These are phyloP conservation scores for Solanum chmielewskii DNA, from an alignment of 257 asterid species.

Conservation along the genomic window DNA sequence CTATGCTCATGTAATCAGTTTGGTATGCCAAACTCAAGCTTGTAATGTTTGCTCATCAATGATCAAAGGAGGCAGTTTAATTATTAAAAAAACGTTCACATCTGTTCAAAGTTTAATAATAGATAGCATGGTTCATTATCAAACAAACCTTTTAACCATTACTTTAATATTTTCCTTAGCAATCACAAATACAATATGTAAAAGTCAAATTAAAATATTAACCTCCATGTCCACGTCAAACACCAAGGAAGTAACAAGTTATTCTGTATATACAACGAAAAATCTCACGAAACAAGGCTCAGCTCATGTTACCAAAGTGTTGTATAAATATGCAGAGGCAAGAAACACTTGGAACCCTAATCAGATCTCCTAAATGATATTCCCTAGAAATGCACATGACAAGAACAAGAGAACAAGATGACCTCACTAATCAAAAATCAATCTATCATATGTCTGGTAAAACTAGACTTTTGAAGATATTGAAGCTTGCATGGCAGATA, in stretches of 20 bases:
- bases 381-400: background rate
- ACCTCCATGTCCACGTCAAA: background rate
- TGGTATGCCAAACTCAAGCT: too few species aligned
- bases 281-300: background rate
- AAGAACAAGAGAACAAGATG: background rate
- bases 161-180: background rate
- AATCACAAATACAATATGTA: background rate
- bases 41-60: too few species aligned
- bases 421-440: background rate
- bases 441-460: background rate
- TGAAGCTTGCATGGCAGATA: background rate
- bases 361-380: background rate
- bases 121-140: background rate
- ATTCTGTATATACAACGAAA: background rate
- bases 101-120: background rate
- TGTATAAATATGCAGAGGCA: background rate
- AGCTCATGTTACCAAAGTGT: background rate
- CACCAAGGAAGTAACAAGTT: background rate
- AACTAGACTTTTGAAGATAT: background rate
- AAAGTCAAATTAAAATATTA: background rate
- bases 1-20: too few species aligned
- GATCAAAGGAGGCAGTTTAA: too few species aligned
- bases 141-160: background rate
- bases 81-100: too few species aligned
- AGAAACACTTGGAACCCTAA: background rate